Base-by-base conservation (phyloP, 345 rosid species). In the Corchorus olitorius region DNA sequence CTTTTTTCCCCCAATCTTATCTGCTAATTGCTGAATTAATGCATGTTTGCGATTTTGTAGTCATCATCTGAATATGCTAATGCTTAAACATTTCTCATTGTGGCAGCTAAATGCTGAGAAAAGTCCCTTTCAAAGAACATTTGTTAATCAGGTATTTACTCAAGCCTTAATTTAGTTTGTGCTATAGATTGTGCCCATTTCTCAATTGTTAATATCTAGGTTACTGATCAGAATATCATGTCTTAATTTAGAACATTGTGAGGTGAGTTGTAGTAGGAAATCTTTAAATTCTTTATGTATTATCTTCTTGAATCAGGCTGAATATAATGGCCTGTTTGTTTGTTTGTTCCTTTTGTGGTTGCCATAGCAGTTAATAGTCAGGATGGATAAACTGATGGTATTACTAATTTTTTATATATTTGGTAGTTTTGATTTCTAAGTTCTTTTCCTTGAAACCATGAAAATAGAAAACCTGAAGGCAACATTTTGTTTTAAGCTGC, bases 121-220 rank as follows among this genome's bases (percentile, higher is more conserved):
- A 83, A 95, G 97, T 77, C 99, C 98, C 48, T 95, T 93, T 74
- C 99, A 95, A 74, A 83, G 99, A 74, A 92, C 97, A 68, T 95
- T 95, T 87, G 98, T 91, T 78, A 90, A 88, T 79, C 99, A 95
- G 99, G 99, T 94, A 88, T 55, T 35, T 65, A 67, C 55, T 72
- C 60, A 58, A 52, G 46, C 70, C 20, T 74, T 22, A 4, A 54
- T 22, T 62, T 27, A 77, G 37, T 58, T 19, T 53, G 56, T 55
- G 73, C 61, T 37, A 8, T 50, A 63, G 17, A 34, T 39, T 63
- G 58, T 27, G 7, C 48, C 58, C 63, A 34, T 45, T 52, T 70
- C n/a, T 53, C 74, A 37, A 10, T 16, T 35, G 33, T 53, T 70
- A 35, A 53, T 17, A 17, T 70, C 6, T 53, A 53, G 37, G 17